Base-by-base conservation (phyloP, 805 yeast genomes). In the Zygosaccharomyces rouxii region DNA sequence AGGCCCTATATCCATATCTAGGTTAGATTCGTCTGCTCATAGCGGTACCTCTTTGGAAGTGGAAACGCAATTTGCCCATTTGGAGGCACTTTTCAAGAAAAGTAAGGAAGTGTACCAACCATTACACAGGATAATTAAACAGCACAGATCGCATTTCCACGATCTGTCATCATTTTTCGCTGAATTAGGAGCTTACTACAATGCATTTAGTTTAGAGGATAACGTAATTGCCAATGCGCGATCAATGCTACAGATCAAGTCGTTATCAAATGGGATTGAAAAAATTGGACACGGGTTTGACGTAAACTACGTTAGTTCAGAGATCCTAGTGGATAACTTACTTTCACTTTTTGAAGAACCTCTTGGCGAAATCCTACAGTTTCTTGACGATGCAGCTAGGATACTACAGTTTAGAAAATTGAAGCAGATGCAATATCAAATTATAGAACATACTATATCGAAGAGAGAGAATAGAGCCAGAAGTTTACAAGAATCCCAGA, bases 261-360 rank as follows among this genome's bases (percentile, higher is more conserved):
- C 40, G 74, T 73, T 59, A 63, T 79, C 52, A 62, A 80, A n/a
- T 69, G 81, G 53, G 71, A 80, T 56, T 62, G 98, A 94, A 62
- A 80, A 81, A 53, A 79, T 89, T 25, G 97, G 98, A 1, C 89
- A 86, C 59, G 84, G 89, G 1, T 82, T 87, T 53, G 98, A 94
- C 64, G 77, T 83, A 35, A 80, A 77, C 33, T 81, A 78, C 52
- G 76, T 82, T 16, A 77, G 81, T 18, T 63, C 74, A 7, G 77
- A 74, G 49, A 71, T 72, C 22, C 54, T 74, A 37, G 65, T 68
- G 3, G 71, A 71, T 31, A 76, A 77, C 31, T 53, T 73, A 13
- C 54, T 65, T 38, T 66, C 68, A 6, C 51, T 64, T 1, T 51
- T 72, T 13, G 72, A 69, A 50, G 77, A 73, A 49, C 74, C 74